A percentile compares a stretch with the other conserved stretches of the same genome.
phyloP scores from a whole-genome alignment of 495 filamentous ascomycete genomes.

The Glutinoglossum americanum region DNA sequence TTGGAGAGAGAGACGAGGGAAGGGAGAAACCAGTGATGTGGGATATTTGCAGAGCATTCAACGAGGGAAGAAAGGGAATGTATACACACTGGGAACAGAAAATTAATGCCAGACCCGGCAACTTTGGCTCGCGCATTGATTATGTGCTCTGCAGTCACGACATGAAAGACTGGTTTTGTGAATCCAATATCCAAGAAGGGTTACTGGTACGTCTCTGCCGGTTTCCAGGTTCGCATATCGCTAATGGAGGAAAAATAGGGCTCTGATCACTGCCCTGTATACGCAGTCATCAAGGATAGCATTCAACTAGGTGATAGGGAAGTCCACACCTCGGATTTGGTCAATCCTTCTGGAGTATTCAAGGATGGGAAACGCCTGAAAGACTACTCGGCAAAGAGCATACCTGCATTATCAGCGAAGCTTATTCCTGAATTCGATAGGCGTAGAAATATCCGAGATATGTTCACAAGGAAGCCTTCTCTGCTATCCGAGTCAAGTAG shows the following conservation, averaged over 20 bases:
- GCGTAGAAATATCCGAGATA: conserved; percentile 71
- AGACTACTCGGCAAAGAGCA: conserved; percentile 41
- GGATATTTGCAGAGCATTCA: conserved; percentile 72
- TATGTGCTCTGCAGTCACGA: conserved; percentile 67
- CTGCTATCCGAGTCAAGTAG: conserved; percentile 5
- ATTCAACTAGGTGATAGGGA: conserved; percentile 28
- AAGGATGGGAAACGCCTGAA: conserved; percentile 41
- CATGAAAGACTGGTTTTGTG: conserved; percentile 67
- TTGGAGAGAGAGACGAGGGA: conserved; percentile 45
- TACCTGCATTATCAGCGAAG: conserved; percentile 56
- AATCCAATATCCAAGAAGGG: conserved; percentile 89
- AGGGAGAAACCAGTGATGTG: conserved; percentile 56
- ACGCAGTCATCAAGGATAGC: conserved; percentile 44
- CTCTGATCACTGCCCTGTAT: conserved; percentile 94
- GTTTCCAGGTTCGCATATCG: conserved; percentile 7
- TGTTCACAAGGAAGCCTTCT: conserved; percentile 49
- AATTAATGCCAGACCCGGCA: conserved; percentile 72
- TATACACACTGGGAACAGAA: conserved; percentile 88
- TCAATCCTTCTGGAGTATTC: conserved; percentile 66
- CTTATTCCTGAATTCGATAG: conserved; percentile 75
- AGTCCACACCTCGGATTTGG: conserved; percentile 42
- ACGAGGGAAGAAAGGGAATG: conserved; percentile 66
- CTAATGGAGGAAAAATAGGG: conserved; percentile 25
- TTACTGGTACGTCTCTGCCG: conserved; percentile 34
- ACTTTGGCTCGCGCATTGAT: conserved; percentile 80